Evolutionary conservation across 352 stramenopile genomes (phyloP), one percentile per base, ranked within the genome.

Genomic region (Globisporangium cederbergense): DNA sequence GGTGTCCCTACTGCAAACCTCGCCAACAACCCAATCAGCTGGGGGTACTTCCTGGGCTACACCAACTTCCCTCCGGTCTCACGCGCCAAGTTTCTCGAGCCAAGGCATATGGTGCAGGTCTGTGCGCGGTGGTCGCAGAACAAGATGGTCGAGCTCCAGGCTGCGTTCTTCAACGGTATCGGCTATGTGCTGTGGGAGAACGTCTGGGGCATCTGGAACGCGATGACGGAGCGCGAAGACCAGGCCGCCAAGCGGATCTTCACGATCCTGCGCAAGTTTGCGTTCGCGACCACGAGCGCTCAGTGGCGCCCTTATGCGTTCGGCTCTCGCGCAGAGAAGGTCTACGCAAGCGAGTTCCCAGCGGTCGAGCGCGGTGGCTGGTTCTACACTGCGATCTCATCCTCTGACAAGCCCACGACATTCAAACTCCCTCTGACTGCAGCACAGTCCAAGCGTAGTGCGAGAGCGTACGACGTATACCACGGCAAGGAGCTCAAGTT

Each of bases 161-260:
- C 66, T 3, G 76, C 88, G 18, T 92, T 93, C 60, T 96, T 95
- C 62, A 96, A 96, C 64, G 86, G 85, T 10, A 80, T 77, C n/a
- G 86, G 88, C 4, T 95, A 93, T 66, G 88, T 94, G 22, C 67
- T 91, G 5, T 96, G 88, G 88, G 88, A 96, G 52, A 96, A 96
- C 62, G 84, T 96, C 18, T 96, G 88, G 88, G 85, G 88, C 16
- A 93, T 94, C 34, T 95, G 81, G 83, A 95, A 93, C 52, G 76
- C 71, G 10, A 89, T 94, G 72, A 93, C 86, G 0, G 66, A 74
- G 50, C 82, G 83, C 9, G 86, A 96, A 71, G 77, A 76, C 64
- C 77, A 89, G 62, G 81, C 69, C 5, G 58, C 71, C 42, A 88
- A 83, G 72, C 75, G 83, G 2, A 78, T 76, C 61, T 91, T 91